Conservation (phyloP, 805 yeast genomes). For the Ogataea glucozyma region DNA sequence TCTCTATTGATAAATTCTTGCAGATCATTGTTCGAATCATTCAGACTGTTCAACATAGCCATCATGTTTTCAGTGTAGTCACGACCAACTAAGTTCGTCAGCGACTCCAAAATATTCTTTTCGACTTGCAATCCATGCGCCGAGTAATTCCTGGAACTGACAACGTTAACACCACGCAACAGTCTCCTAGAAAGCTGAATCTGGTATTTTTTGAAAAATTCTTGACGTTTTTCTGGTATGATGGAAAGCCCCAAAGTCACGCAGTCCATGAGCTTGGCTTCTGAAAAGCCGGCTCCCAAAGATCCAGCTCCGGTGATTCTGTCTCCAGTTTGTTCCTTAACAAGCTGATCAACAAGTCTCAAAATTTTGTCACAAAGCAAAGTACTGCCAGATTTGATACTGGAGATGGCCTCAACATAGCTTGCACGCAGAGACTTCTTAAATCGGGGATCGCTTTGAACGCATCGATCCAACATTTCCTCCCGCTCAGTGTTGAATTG, state of each 20-base stretch:
- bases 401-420: conserved; percentile 5
- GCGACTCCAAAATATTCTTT: conserved; percentile 3
- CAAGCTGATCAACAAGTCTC: conserved; percentile 13
- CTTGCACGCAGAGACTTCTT: conserved; percentile 3
- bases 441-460: conserved; percentile 2
- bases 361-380: conserved; percentile 16
- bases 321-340: conserved; percentile 6
- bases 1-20: conserved; percentile 2
- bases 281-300: neutral
- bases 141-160: conserved; percentile 5
- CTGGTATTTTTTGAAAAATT: conserved; percentile 26
- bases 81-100: conserved; percentile 17
- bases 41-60: conserved; percentile 20
- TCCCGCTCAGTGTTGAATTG: conserved; percentile 1
- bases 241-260: conserved; percentile 14
- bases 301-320: neutral
- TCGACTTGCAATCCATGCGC: conserved; percentile 15
- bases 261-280: neutral
- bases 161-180: conserved; percentile 15
- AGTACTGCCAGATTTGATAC: conserved; percentile 9
- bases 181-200: conserved; percentile 25
- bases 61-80: conserved; percentile 23
- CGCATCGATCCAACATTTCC: conserved; percentile 1
- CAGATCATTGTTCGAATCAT: conserved; percentile 15
- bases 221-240: conserved; percentile 22